Conservation (phyloP, 768 basidiomycete species). For the Auricularia heimuer region DNA sequence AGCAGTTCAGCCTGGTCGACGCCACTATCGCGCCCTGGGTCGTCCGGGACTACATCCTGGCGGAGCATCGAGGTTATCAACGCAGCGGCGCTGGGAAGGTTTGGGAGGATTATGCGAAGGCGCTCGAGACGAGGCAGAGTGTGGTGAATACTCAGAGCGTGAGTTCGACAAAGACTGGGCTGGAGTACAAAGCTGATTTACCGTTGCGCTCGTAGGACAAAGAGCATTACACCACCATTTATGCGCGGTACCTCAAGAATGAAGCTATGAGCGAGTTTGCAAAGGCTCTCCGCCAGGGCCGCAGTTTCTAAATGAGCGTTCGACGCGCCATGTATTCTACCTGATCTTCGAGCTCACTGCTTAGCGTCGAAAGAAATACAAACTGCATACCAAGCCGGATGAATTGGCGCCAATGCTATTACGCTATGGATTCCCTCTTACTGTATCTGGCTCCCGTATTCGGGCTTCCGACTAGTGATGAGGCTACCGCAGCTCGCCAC, state of each 20-base stretch:
- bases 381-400: too few species aligned
- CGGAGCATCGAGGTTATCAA: conserved; percentile 40
- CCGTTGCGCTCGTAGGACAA: conserved; percentile 19
- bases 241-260: conserved; percentile 45
- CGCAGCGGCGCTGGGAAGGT: conserved; percentile 30
- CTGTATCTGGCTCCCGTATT: too few species aligned
- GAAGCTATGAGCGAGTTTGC: conserved; percentile 46
- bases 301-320: conserved; percentile 19
- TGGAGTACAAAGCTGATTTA: background rate
- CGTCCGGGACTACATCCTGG: conserved; percentile 36
- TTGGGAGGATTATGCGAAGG: conserved; percentile 38
- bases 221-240: conserved; percentile 38
- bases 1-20: conserved; percentile 45
- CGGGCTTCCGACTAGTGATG: too few species aligned
- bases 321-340: too few species aligned
- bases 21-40: conserved; percentile 49
- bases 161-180: conserved; percentile 5
- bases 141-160: conserved; percentile 37
- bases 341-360: too few species aligned
- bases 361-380: too few species aligned
- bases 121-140: conserved; percentile 34
- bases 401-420: too few species aligned
- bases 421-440: too few species aligned
- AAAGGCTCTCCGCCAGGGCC: conserved; percentile 39
- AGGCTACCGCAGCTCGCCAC: too few species aligned